Base-by-base conservation (phyloP, 257 asterid species). In the Ophiorrhiza pumila region DNA sequence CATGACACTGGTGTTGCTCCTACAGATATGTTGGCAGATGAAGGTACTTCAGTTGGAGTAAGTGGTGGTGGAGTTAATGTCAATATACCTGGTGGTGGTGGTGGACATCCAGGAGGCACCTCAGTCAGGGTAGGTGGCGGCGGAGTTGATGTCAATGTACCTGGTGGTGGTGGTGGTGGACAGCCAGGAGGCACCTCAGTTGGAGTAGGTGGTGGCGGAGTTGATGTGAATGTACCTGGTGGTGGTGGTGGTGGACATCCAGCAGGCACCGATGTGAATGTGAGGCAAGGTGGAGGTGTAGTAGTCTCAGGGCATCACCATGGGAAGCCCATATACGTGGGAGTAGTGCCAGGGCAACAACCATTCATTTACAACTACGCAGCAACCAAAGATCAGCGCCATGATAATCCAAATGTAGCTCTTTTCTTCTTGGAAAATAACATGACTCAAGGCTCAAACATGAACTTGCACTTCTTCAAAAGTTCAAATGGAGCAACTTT, bases 391-490 rank as follows among this genome's bases (percentile, higher is more conserved):
- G 82, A 92, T 45, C 92, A 90, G 77, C 82, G 85, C 45, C 84
- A 83, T 15, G 92, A 90, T 32, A 67, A 85, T 80, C 88, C 88
- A 42, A 76, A 76, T 62, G 81, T 77, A 6, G 91, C 85, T 27
- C 89, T 85, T 23, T 90, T 87, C 87, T 90, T 90, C 79, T 65
- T 90, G 29, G 89, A 86, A 59, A 82, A 80, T n/a, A 90, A 89
- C 80, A 59, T 91, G 64, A 81, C 73, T 17, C 53, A 73, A 27
- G 96, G 93, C 70, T 80, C 77, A 53, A 79, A 56, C 4, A 76
- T 86, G 87, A 91, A 63, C 78, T 67, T 93, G 58, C 81, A 80
- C 0, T 87, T 89, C 83, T 65, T 83, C 77, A 77, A 65, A 68
- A 78, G 80, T 11, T 23, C 80, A 35, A 72, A 72, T 13, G 71